These are phyloP conservation scores for Cercospora janseana DNA, from an alignment of 2,329 filamentous ascomycete species.

Conservation along the genomic window DNA sequence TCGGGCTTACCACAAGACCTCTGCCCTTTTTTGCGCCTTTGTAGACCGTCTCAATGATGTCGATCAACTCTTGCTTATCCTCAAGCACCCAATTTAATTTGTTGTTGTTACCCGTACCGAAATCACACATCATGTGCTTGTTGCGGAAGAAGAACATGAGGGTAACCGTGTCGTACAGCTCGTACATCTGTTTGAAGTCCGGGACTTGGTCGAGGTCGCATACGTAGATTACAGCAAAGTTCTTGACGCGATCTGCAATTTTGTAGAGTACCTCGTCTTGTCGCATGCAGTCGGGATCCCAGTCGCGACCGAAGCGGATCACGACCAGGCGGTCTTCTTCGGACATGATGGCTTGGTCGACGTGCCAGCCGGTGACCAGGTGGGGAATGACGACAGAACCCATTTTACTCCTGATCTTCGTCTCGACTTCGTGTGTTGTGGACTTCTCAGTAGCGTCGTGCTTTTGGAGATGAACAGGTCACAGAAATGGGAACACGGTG, in stretches of 20 bases:
- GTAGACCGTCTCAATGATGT: constrained; percentile 98
- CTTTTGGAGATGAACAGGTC: background rate
- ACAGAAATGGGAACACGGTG: background rate
- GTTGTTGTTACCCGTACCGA: constrained; percentile 98
- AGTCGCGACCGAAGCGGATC: constrained; percentile 88
- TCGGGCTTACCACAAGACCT: constrained; percentile 93
- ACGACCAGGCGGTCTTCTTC: constrained; percentile 92
- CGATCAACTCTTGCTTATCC: constrained; percentile 97
- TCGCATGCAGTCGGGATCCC: constrained; percentile 74
- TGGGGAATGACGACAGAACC: constrained; percentile 92
- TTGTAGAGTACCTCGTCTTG: constrained; percentile 94
- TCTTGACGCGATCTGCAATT: constrained; percentile 90
- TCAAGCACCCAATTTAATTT: constrained; percentile 96
- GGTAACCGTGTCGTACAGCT: constrained; percentile 75
- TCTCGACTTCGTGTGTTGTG: background rate
- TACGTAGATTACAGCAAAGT: constrained; percentile 87
- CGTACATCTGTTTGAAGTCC: constrained; percentile 96
- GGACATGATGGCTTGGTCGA: constrained; percentile 88
- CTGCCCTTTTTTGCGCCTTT: constrained; percentile 97
- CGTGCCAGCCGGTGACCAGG: constrained; percentile 90
- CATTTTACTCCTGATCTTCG: constrained; percentile 38
- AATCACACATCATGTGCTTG: constrained; percentile 98
- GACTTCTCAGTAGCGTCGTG: background rate
- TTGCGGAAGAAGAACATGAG: constrained; percentile 99
- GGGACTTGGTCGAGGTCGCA: constrained; percentile 90